Evolutionary conservation across 495 filamentous ascomycete genomes (phyloP).

Genomic region (Penicillium tannophilum): DNA sequence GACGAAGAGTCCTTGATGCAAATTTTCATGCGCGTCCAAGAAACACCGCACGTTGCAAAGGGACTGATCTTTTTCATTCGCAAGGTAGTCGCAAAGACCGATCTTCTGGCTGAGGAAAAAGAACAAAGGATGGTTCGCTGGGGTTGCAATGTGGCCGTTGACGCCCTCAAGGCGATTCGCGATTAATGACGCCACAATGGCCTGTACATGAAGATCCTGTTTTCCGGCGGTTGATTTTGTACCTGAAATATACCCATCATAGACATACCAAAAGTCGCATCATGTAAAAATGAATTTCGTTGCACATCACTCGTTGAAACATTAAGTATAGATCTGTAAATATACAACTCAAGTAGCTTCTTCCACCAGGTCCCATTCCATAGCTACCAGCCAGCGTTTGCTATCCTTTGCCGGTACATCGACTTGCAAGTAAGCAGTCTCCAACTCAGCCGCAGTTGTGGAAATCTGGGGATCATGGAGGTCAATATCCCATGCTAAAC

Average conservation of each 20-base stretch:
- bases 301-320: constrained; percentile 10
- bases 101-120: constrained; percentile 65
- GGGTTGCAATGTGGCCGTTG: constrained; percentile 67
- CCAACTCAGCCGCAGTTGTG: background rate
- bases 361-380: constrained; percentile 45
- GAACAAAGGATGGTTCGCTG: constrained; percentile 61
- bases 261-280: constrained; percentile 17
- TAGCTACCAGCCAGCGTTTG: constrained; percentile 37
- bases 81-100: constrained; percentile 73
- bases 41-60: constrained; percentile 62
- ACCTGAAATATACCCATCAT: constrained; percentile 32
- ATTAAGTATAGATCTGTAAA: background rate
- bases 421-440: background rate
- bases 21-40: constrained; percentile 63
- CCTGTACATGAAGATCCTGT: constrained; percentile 8
- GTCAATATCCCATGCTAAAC: constrained; percentile 41
- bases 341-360: background rate
- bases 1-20: constrained; percentile 60
- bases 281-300: constrained; percentile 4
- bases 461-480: constrained; percentile 10
- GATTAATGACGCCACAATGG: constrained; percentile 12
- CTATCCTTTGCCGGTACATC: background rate
- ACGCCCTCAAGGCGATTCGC: constrained; percentile 56
- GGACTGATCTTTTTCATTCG: constrained; percentile 78
- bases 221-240: constrained; percentile 10